phyloP scores from a whole-genome alignment of 371 early-diverging fungal species.

The Choanephora cucurbitarum region DNA sequence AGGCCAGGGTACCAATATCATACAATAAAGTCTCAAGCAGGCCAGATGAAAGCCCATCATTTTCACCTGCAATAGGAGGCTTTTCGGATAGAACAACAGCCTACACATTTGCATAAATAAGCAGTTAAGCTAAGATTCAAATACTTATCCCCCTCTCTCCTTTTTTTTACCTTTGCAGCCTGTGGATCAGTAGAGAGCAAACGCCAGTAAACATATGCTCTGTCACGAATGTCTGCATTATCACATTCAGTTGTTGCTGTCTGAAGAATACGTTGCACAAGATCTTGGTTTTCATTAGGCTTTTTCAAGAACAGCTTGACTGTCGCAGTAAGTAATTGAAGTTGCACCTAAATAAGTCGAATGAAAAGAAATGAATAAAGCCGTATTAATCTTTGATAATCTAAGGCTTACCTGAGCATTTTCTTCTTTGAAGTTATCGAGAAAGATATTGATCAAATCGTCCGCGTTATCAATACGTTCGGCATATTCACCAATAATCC shows the following conservation, averaged over 20 bases:
- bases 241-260: slow-evolving; percentile 88
- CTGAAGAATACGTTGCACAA: slow-evolving; percentile 87
- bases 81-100: slow-evolving; percentile 85
- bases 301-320: slow-evolving; percentile 92
- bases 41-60: slow-evolving; percentile 74
- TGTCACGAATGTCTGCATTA: slow-evolving; percentile 94
- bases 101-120: too few species aligned
- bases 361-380: too few species aligned
- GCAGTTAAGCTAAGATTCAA: too few species aligned
- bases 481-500: slow-evolving; percentile 97
- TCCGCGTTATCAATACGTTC: slow-evolving; percentile 87
- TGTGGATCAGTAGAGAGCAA: slow-evolving; percentile 91
- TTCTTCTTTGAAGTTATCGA: slow-evolving; percentile 69
- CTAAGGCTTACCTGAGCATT: slow-evolving; percentile 62
- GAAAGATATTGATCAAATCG: slow-evolving; percentile 77
- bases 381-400: too few species aligned
- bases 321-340: slow-evolving; percentile 83
- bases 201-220: slow-evolving; percentile 97
- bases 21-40: slow-evolving; percentile 86
- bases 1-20: slow-evolving; percentile 87
- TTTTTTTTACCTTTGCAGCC: slow-evolving; percentile 61
- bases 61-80: slow-evolving; percentile 89
- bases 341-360: slow-evolving; percentile 61
- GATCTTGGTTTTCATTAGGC: slow-evolving; percentile 84
- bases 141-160: neutral